Evolutionary conservation across 164 flowering plant genomes (phyloP).

Genomic region (Brasenia schreberi): DNA sequence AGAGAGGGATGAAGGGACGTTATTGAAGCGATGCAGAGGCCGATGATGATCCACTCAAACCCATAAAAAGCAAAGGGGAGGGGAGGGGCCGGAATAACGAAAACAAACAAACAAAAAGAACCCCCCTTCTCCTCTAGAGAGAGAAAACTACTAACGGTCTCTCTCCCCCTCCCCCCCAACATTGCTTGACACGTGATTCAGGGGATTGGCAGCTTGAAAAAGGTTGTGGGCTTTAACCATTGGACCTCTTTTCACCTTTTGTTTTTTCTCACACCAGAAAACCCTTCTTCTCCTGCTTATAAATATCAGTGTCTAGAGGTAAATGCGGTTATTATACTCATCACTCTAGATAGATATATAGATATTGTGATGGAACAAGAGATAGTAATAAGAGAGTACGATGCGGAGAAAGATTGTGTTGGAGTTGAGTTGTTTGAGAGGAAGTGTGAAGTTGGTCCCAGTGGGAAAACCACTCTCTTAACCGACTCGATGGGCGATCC

Average conservation of each 20-base stretch:
- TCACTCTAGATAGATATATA: background rate
- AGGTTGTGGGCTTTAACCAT: slow-evolving; percentile 11
- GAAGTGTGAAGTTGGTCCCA: slow-evolving; percentile 73
- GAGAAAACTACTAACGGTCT: background rate
- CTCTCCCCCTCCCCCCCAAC: slow-evolving; percentile 2
- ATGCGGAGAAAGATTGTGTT: slow-evolving; percentile 30
- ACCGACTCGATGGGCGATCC: slow-evolving; percentile 94
- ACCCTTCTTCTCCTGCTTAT: background rate
- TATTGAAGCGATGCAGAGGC: background rate
- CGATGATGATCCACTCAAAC: slow-evolving; percentile 2
- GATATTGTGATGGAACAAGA: background rate
- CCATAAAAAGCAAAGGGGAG: background rate
- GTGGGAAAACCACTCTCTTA: slow-evolving; percentile 59
- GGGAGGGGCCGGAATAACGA: background rate
- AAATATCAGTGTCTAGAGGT: background rate
- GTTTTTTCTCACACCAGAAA: no score
- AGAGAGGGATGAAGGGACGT: background rate
- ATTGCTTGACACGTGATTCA: slow-evolving; percentile 24
- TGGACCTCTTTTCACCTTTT: background rate
- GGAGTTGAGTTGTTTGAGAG: slow-evolving; percentile 65
- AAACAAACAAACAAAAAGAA: background rate
- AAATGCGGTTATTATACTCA: no score
- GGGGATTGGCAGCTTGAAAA: slow-evolving; percentile 2
- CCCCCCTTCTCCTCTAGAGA: background rate
- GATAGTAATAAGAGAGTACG: slow-evolving; percentile 55